Base-by-base conservation (phyloP, 306 rosid species). In the Cucumis melo region DNA sequence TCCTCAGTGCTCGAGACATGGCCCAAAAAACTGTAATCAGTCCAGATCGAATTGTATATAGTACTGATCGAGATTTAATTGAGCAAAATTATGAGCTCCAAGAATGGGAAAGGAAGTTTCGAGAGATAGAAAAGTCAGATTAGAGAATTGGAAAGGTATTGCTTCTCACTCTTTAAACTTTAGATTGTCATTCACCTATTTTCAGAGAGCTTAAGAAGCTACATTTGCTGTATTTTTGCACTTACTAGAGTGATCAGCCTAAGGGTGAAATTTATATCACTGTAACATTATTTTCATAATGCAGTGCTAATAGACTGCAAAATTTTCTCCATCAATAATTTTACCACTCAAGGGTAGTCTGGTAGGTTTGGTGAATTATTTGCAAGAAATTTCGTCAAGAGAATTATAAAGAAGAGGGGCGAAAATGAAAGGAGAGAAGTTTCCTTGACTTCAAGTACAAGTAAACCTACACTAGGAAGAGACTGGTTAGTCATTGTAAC, bases 1-100 rank as follows among this genome's bases (percentile, higher is more conserved):
- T 94, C 80, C 86, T 90, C 84, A 92, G 88, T 82, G 99, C 98
- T 1, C 92, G 92, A 70, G 89, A 94, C 84, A 90, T 92, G 97
- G 96, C 99, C 66, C 96, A 92, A 79, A 92, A 77, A 84, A 92
- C 85, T 44, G 85, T 94, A 53, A 92, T 94, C 77, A 92, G 92
- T 64, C 85, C 88, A 87, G 98, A 90, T 85, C 94, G 88, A 86
- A 94, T 94, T 87, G 92, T 94, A 44, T 94, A 94, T 84, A 88
- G 95, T 74, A 90, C 98, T 55, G 99, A 94, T 82, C 88, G 78
- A 82, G 99, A 94, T 84, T 79, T 94, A n/a, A 14, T 90, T 56
- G 99, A 94, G 82, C 98, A 94, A 90, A 92, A 92, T 32, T 88
- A 81, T 8, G 98, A 92, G 63, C 85, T 88, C 74, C 81, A 81